phyloP scores from a whole-genome alignment of 495 filamentous ascomycete genomes.

The Niebla homalea region DNA sequence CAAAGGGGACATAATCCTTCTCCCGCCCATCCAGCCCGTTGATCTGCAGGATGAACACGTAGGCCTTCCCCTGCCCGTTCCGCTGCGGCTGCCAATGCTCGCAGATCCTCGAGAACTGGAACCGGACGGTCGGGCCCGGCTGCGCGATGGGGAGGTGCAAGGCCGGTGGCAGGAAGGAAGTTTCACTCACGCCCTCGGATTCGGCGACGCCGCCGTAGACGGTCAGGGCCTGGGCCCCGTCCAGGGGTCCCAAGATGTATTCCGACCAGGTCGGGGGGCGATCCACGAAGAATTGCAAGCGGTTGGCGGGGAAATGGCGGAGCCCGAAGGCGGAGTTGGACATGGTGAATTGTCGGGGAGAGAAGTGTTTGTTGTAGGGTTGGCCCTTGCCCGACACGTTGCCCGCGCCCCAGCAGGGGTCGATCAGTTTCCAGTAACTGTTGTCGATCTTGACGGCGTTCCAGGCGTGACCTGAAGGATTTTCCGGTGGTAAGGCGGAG shows the following conservation, averaged over 20 bases:
- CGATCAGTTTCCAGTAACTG: constrained; percentile 82
- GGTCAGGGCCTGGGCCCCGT: constrained; percentile 30
- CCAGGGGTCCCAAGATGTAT: constrained; percentile 46
- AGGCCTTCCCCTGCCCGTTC: constrained; percentile 49
- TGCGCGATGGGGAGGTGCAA: constrained; percentile 43
- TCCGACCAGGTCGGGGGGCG: constrained; percentile 53
- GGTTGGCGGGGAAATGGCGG: constrained; percentile 62
- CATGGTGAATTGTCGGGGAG: constrained; percentile 57
- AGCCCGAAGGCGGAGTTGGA: constrained; percentile 71
- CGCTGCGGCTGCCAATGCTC: constrained; percentile 61
- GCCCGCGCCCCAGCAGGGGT: constrained; percentile 89
- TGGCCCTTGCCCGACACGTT: constrained; percentile 31
- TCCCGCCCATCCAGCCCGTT: constrained; percentile 51
- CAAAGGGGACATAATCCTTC: constrained; percentile 53
- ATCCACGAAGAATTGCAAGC: constrained; percentile 49
- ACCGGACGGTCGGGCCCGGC: constrained; percentile 41
- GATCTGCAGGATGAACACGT: constrained; percentile 51
- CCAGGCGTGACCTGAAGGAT: constrained; percentile 63
- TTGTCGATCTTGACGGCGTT: constrained; percentile 79
- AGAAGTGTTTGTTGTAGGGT: constrained; percentile 56
- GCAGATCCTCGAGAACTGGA: constrained; percentile 64
- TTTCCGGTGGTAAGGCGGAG: constrained; percentile 43
- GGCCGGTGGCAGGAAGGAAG: constrained; percentile 43
- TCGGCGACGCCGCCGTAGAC: constrained; percentile 37
- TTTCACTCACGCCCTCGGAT: constrained; percentile 50